phyloP scores from a whole-genome alignment of 768 basidiomycete species.

The Lanmaoa rubissima region DNA sequence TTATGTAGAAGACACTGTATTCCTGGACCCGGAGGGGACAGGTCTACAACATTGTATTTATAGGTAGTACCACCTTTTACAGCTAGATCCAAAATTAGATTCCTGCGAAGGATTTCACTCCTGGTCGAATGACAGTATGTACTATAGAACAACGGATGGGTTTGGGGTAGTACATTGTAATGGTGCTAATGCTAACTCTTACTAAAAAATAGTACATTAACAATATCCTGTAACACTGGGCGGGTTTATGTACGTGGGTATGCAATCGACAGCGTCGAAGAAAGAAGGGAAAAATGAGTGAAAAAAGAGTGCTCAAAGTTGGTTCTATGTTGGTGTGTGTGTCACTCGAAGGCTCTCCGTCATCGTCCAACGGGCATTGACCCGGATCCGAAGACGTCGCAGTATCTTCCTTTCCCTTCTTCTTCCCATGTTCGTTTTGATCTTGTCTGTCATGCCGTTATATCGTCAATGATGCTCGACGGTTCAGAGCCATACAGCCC shows the following conservation, averaged over 20 bases:
- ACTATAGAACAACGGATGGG: not conserved
- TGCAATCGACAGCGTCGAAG: not conserved
- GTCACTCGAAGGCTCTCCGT: not conserved
- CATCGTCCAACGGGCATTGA: not conserved
- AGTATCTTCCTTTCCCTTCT: not conserved
- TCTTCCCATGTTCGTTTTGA: not conserved
- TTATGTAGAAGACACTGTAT: no score
- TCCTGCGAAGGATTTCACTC: no score
- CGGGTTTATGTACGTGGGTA: constrained; percentile 3
- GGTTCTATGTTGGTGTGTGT: not conserved
- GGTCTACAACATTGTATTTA: no score
- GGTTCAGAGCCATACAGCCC: constrained; percentile 4
- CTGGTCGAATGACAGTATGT: not conserved
- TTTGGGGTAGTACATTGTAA: not conserved
- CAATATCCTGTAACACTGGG: not conserved
- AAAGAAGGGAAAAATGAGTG: not conserved
- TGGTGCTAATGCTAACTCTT: not conserved
- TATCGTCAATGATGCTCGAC: constrained; percentile 1
- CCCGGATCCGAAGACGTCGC: not conserved
- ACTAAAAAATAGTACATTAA: not conserved
- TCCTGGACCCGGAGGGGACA: no score
- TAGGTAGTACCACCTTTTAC: no score
- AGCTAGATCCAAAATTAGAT: no score
- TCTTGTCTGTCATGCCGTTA: not conserved
- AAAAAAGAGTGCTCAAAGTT: not conserved